Conservation (phyloP, 2,329 filamentous ascomycete species). For the Ampelomyces quisqualis region DNA sequence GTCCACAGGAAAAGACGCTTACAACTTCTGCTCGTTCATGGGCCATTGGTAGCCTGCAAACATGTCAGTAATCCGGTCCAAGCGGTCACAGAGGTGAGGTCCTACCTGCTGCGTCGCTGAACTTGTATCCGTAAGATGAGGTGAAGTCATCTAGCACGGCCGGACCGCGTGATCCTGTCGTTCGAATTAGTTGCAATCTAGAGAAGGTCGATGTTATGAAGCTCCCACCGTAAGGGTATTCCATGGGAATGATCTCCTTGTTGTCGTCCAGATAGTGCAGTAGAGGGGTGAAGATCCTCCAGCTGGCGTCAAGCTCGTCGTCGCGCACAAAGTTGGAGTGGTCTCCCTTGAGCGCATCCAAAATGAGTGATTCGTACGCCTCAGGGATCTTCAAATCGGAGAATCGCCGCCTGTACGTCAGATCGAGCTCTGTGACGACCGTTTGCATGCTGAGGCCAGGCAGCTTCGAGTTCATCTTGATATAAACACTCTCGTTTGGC, state of each 20-base stretch:
- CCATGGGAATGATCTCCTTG: constrained; percentile 99
- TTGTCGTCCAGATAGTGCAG: constrained; percentile 98
- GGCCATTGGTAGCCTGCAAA: constrained; percentile 45
- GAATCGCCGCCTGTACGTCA: constrained; percentile 97
- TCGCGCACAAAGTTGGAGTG: constrained; percentile 84
- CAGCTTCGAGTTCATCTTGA: constrained; percentile 99
- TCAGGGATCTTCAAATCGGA: constrained; percentile 99
- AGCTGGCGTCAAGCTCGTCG: constrained; percentile 87
- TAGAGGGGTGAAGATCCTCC: constrained; percentile 97
- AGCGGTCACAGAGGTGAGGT: constrained; percentile 12
- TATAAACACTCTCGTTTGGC: constrained; percentile 99
- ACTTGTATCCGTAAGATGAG: constrained; percentile 97
- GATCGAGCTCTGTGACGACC: constrained; percentile 94
- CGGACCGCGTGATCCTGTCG: constrained; percentile 86
- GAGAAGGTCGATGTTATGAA: constrained; percentile 5
- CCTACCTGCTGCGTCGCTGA: constrained; percentile 84
- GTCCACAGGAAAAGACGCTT: too few species aligned
- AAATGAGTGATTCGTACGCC: constrained; percentile 95
- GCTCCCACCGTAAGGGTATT: constrained; percentile 95
- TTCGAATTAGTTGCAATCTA: constrained; percentile 18
- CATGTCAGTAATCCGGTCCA: constrained; percentile 17
- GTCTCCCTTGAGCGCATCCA: constrained; percentile 97
- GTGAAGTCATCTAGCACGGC: constrained; percentile 98
- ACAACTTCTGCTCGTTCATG: constrained; percentile 43
- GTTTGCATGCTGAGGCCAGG: constrained; percentile 99